Evolutionary conservation across 306 rosid genomes (phyloP), one percentile per base, ranked within the genome.

Genomic region (Coriaria nepalensis): DNA sequence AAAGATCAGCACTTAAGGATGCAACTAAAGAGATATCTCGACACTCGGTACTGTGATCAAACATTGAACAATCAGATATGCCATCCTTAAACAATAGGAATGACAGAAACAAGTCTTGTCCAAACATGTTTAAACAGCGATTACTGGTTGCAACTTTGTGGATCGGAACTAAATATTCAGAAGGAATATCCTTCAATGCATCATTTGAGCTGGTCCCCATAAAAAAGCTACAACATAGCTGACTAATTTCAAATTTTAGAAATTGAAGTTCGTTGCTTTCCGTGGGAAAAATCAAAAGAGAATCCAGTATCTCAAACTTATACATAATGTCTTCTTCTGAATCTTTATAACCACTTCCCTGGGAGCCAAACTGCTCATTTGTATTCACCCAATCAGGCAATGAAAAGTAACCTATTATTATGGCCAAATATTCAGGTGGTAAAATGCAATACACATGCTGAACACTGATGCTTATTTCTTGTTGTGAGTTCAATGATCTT

Each of bases 361-460:
- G 52, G 14, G 33, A 56, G 14, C 49, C 47, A 53, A 37, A 57
- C 38, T 52, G 72, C 46, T 67, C 70, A 53, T 59, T 63, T 37
- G 78, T 71, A 66, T 65, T 41, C 72, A 49, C 57, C 97, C 97
- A 88, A 64, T 84, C 93, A 72, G 93, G 33, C 62, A 73, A 73
- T 33, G 81, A 68, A 49, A 84, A 78, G 70, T 88, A 88, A 68
- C 97, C 97, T 57, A 88, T 74, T 42, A 88, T 64, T 60, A 88
- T 64, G 46, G 95, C 87, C 44, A 90, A 73, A 77, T 64, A 90
- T 56, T 90, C 97, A 45, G 93, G 78, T 7, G 95, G 87, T 60
- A 90, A 57, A 80, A 84, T 53, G 68, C 95, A 90, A 73, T 60
- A 73, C 15, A 90, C 97, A 71, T 90, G 93, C 68, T 90, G 97